Conservation (phyloP, 257 asterid species). For the Lantana camara region DNA sequence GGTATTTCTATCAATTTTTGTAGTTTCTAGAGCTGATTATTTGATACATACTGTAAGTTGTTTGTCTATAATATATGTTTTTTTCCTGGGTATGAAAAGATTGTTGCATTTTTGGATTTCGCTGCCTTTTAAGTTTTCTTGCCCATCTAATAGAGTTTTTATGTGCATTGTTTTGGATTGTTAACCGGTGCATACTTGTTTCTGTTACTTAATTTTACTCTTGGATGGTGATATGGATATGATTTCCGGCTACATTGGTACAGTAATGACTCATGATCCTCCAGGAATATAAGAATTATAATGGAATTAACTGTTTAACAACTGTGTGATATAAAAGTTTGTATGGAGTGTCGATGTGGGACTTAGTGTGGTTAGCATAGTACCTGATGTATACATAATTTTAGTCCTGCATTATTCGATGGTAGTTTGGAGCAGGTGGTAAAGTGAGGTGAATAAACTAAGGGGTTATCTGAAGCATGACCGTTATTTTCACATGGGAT, state of each 20-base stretch:
- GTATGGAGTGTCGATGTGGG: conserved; percentile 1
- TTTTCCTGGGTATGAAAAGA: not conserved
- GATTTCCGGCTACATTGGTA: not conserved
- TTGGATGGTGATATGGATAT: not conserved
- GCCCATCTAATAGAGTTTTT: not conserved
- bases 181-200: not conserved
- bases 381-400: not conserved
- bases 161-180: not conserved
- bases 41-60: not conserved
- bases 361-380: not conserved
- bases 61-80: not conserved
- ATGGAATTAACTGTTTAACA: not conserved
- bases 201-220: not conserved
- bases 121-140: too few relatives aligned
- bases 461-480: conserved; percentile 7
- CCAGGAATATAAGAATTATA: not conserved
- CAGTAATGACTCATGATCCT: not conserved
- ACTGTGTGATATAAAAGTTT: not conserved
- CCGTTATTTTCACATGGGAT: not conserved
- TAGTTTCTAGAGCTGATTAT: not conserved
- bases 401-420: not conserved
- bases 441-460: not conserved
- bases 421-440: conserved; percentile 9
- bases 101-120: not conserved
- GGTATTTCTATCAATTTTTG: conserved; percentile 38